Conservation (phyloP, 176 grass and related monocot species). For the Thinopyrum elongatum region DNA sequence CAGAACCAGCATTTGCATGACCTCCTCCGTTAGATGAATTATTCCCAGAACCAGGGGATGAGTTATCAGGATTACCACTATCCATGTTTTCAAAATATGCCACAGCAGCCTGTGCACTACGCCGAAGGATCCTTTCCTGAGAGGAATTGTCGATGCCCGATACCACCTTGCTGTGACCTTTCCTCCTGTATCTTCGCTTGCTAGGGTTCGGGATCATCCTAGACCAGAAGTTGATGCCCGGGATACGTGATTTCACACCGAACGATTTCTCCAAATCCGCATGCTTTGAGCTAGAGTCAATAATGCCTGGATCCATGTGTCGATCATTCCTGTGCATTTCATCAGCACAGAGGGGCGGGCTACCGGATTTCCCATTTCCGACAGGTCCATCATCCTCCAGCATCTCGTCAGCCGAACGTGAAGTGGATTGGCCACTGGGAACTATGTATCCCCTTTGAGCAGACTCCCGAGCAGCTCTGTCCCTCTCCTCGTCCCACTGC, state of each 20-base stretch:
- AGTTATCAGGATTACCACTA: conserved; percentile 29
- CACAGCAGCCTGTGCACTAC: conserved; percentile 73
- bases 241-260: conserved; percentile 54
- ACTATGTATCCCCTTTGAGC: conserved; percentile 77
- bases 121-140: conserved; percentile 78
- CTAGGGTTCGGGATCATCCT: conserved; percentile 50
- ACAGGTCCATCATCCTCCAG: conserved; percentile 28
- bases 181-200: conserved; percentile 56
- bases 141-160: conserved; percentile 56
- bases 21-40: conserved; percentile 53
- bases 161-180: conserved; percentile 54
- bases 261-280: conserved; percentile 73
- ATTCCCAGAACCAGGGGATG: conserved; percentile 33
- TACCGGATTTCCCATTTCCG: conserved; percentile 36
- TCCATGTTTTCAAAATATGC: conserved; percentile 57
- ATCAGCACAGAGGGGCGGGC: conserved; percentile 60
- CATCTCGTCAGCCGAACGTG: conserved; percentile 24
- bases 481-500: conserved; percentile 48
- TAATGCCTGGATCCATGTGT: conserved; percentile 51
- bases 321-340: conserved; percentile 83
- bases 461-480: conserved; percentile 53
- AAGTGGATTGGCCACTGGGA: conserved; percentile 40
- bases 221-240: conserved; percentile 59
- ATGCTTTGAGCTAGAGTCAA: conserved; percentile 64
- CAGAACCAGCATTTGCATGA: conserved; percentile 18